phyloP scores from a whole-genome alignment of 495 filamentous ascomycete genomes.

The Hypomontagnella monticulosa region DNA sequence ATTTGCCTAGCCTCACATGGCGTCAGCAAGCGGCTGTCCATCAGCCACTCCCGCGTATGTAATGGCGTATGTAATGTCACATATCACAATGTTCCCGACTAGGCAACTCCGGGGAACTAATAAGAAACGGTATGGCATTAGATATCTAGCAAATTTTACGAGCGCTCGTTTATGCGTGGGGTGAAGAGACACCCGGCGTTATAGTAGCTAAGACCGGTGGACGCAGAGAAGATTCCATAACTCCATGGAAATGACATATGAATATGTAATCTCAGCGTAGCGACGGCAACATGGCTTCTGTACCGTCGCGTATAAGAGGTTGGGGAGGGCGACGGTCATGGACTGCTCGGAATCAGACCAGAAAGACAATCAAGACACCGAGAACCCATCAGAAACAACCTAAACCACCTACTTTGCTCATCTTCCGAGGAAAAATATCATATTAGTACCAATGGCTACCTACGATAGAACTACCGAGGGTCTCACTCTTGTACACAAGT shows the following conservation, averaged over 20 bases:
- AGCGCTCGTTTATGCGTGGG: neutral
- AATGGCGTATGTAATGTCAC: neutral
- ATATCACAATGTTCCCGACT: neutral
- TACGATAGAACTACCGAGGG: slow-evolving; percentile 46
- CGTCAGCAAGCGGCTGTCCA: neutral
- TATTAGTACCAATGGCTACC: slow-evolving; percentile 30
- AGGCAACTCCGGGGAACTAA: neutral
- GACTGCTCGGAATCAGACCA: neutral
- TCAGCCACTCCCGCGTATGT: neutral
- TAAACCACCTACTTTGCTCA: neutral
- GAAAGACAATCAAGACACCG: slow-evolving; percentile 3
- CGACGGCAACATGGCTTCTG: neutral
- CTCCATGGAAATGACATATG: neutral
- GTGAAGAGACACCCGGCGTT: slow-evolving; percentile 16
- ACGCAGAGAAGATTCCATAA: slow-evolving; percentile 5
- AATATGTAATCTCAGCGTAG: neutral
- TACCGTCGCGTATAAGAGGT: slow-evolving; percentile 13
- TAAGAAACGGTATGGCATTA: neutral
- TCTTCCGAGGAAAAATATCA: slow-evolving; percentile 2
- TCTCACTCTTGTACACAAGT: slow-evolving; percentile 47
- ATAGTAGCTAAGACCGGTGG: slow-evolving; percentile 21
- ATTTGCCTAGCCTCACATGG: slow-evolving; percentile 1
- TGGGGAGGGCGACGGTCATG: neutral
- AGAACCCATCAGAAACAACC: neutral
- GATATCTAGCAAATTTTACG: neutral